Conservation (phyloP, 768 basidiomycete genomes). For the Dentipellis sp. region DNA sequence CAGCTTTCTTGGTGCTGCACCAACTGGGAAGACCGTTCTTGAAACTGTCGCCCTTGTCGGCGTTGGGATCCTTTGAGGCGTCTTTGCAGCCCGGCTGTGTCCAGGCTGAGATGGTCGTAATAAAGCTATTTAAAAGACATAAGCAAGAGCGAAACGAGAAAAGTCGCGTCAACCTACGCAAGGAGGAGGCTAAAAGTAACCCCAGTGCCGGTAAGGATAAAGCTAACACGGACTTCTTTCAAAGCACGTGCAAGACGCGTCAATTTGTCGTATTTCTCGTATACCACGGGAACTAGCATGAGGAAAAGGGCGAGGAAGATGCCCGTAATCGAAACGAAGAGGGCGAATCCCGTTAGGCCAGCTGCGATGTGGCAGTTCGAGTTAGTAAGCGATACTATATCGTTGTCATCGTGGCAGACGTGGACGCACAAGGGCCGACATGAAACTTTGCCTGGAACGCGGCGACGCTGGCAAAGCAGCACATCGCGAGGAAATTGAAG, state of each 20-base stretch:
- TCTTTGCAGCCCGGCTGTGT: conserved; percentile 88
- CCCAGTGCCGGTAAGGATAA: conserved; percentile 74
- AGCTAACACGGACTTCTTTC: conserved; percentile 72
- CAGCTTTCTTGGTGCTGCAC: conserved; percentile 92
- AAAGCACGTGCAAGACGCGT: conserved; percentile 70
- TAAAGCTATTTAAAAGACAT: conserved; percentile 38
- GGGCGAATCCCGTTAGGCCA: conserved; percentile 76
- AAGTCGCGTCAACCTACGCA: conserved; percentile 45
- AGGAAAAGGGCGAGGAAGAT: conserved; percentile 71
- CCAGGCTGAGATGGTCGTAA: conserved; percentile 78
- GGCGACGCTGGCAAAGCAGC: conserved; percentile 85
- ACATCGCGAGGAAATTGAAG: conserved; percentile 90
- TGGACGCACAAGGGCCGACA: conserved; percentile 75
- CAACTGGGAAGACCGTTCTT: conserved; percentile 62
- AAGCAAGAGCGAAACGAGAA: conserved; percentile 1
- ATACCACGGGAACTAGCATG: conserved; percentile 67
- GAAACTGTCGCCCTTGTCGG: conserved; percentile 53
- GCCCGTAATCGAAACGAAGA: conserved; percentile 68
- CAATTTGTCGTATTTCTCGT: conserved; percentile 81
- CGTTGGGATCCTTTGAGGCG: conserved; percentile 72
- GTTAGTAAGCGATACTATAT: not conserved
- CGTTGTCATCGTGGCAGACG: not conserved
- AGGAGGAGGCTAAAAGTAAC: conserved; percentile 60
- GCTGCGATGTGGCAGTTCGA: conserved; percentile 37
- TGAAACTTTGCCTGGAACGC: conserved; percentile 79